These are phyloP conservation scores for Boeremia exigua DNA, from an alignment of 2,329 filamentous ascomycete genomes.

Conservation along the genomic window DNA sequence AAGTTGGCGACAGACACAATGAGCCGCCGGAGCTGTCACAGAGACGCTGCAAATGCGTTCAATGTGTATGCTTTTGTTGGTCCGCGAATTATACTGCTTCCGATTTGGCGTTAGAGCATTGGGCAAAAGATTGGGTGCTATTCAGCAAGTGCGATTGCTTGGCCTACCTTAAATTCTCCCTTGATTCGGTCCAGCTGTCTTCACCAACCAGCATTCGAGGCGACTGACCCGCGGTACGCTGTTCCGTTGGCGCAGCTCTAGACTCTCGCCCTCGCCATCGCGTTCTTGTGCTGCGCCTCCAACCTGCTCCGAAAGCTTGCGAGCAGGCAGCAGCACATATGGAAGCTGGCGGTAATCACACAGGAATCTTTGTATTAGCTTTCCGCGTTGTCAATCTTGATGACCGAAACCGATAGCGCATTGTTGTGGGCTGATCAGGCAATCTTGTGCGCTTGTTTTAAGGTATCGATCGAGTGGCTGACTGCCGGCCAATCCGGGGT, in stretches of 20 bases:
- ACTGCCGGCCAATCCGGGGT: conserved; percentile 27
- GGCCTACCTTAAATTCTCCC: conserved; percentile 41
- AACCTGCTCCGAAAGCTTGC: background rate
- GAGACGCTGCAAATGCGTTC: background rate
- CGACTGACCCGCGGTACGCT: conserved; percentile 18
- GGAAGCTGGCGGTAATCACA: no score
- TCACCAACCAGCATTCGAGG: background rate
- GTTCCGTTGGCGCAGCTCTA: conserved; percentile 25
- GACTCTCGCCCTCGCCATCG: background rate
- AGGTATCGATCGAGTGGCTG: conserved; percentile 11
- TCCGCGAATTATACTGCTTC: background rate
- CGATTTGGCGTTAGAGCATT: background rate
- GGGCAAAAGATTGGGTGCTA: conserved; percentile 28
- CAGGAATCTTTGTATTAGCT: no score
- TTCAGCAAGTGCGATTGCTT: conserved; percentile 37
- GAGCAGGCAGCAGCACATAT: background rate
- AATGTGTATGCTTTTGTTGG: background rate
- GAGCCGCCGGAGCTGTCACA: background rate
- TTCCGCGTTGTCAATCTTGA: no score
- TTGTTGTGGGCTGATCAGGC: conserved; percentile 16
- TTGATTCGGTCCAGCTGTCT: conserved; percentile 14
- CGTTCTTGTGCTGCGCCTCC: conserved; percentile 8
- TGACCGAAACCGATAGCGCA: background rate
- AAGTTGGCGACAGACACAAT: background rate
- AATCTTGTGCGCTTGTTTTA: conserved; percentile 12